These are phyloP conservation scores for Taxillus chinensis DNA, from an alignment of 164 flowering plant genomes.

Conservation along the genomic window DNA sequence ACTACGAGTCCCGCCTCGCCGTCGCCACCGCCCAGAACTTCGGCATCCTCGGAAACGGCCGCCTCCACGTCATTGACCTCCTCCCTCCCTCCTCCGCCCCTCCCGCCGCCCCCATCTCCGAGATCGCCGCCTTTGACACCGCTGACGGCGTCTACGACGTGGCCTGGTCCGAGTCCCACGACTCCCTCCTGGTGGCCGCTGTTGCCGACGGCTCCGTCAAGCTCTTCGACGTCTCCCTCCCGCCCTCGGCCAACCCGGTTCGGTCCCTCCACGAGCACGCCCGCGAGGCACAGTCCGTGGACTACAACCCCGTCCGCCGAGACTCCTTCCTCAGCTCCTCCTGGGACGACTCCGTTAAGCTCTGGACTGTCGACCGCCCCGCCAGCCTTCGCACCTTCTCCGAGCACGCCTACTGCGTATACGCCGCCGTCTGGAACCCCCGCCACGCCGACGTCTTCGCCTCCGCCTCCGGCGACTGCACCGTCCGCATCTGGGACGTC, in stretches of 20 bases:
- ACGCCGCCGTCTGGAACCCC: constrained; percentile 81
- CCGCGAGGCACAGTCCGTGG: constrained; percentile 78
- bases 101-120: constrained; percentile 20
- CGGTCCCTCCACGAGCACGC: constrained; percentile 80
- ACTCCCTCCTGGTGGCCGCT: constrained; percentile 72
- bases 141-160: constrained; percentile 87
- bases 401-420: constrained; percentile 90
- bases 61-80: constrained; percentile 74
- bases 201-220: constrained; percentile 90
- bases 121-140: constrained; percentile 61
- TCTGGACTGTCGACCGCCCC: constrained; percentile 81
- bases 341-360: constrained; percentile 88
- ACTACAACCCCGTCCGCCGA: constrained; percentile 73
- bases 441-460: constrained; percentile 85
- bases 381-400: constrained; percentile 71
- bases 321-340: constrained; percentile 80
- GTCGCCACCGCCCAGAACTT: constrained; percentile 95
- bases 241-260: constrained; percentile 65
- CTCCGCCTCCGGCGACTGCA: constrained; percentile 91
- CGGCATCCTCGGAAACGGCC: constrained; percentile 97
- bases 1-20: constrained; percentile 79
- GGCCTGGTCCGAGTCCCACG: constrained; percentile 90
- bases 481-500: constrained; percentile 86
- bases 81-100: constrained; percentile 20
- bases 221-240: constrained; percentile 67